Evolutionary conservation across 2,329 filamentous ascomycete genomes (phyloP).

Genomic region (Periconia digitata): DNA sequence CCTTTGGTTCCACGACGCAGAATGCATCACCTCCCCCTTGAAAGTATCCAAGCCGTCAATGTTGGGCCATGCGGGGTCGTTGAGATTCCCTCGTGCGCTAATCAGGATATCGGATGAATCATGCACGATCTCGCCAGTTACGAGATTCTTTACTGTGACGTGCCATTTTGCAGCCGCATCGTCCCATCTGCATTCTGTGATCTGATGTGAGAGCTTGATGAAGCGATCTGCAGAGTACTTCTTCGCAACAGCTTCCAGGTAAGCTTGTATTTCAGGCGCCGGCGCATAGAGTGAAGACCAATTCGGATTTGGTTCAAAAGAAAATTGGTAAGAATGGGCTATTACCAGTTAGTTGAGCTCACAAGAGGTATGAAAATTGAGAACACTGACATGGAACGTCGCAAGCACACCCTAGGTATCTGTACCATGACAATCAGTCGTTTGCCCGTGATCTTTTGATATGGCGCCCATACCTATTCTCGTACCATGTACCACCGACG

Average conservation of each 20-base stretch:
- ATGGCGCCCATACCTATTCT: slow-evolving; percentile 29
- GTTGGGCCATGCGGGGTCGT: slow-evolving; percentile 35
- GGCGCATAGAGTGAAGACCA: slow-evolving; percentile 48
- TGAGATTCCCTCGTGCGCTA: slow-evolving; percentile 36
- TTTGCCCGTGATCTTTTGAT: neutral
- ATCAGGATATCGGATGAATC: slow-evolving; percentile 35
- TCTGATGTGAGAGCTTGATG: slow-evolving; percentile 39
- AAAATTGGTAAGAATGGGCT: slow-evolving; percentile 48
- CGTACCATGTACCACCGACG: slow-evolving; percentile 45
- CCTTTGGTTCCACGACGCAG: slow-evolving; percentile 37
- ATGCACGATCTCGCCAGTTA: slow-evolving; percentile 25
- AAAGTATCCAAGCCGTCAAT: slow-evolving; percentile 36
- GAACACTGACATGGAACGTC: slow-evolving; percentile 40
- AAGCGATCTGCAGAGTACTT: slow-evolving; percentile 43
- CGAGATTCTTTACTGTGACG: slow-evolving; percentile 36
- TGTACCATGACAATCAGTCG: slow-evolving; percentile 6
- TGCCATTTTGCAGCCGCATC: slow-evolving; percentile 39
- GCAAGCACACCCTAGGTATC: slow-evolving; percentile 49
- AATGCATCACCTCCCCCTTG: slow-evolving; percentile 40
- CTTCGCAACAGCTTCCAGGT: slow-evolving; percentile 36
- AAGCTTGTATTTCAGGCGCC: slow-evolving; percentile 41
- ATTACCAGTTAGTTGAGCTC: neutral
- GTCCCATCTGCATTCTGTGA: slow-evolving; percentile 38
- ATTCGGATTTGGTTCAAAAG: slow-evolving; percentile 46
- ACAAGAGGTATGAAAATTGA: slow-evolving; percentile 1